Conservation (phyloP, 352 stramenopile species). For the Pythium phragmiticola region DNA sequence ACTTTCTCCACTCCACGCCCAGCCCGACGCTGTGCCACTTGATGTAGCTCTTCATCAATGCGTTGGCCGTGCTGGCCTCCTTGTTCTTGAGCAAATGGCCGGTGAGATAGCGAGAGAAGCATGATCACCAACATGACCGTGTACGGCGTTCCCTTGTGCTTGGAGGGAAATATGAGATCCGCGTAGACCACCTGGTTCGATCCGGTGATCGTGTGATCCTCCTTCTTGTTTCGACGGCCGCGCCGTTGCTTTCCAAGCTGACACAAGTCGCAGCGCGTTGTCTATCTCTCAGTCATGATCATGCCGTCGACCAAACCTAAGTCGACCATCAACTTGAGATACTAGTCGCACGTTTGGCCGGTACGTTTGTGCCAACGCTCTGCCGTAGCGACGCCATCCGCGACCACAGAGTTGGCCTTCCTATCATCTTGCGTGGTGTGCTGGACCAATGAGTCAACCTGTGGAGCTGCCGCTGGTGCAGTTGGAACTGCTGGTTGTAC, state of each 20-base stretch:
- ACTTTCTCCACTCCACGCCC: conserved; percentile 4
- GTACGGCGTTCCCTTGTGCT: conserved; percentile 1
- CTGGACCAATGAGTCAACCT: background rate
- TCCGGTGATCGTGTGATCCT: background rate
- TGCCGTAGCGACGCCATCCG: background rate
- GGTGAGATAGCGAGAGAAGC: conserved; percentile 5
- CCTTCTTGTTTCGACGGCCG: conserved; percentile 1
- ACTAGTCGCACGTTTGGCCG: conserved; percentile 12
- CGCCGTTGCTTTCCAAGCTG: conserved; percentile 4
- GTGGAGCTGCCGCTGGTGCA: too few relatives aligned
- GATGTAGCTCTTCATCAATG: background rate
- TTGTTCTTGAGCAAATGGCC: background rate
- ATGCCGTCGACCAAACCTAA: conserved; percentile 1
- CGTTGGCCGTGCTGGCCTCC: background rate
- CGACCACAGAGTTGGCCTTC: background rate
- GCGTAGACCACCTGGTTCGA: conserved; percentile 10
- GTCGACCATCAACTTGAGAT: conserved; percentile 12
- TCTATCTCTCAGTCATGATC: background rate
- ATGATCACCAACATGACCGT: conserved; percentile 6
- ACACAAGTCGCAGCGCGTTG: conserved; percentile 1
- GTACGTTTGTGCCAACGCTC: conserved; percentile 30
- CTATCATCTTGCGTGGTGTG: background rate
- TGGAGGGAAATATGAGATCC: conserved; percentile 9
- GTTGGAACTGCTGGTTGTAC: too few relatives aligned
- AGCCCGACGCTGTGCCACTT: background rate